A percentile compares a stretch with the other conserved stretches of the same genome.
Conservation (phyloP, 2,329 filamentous ascomycete genomes). For the Hypoxylon sp. region DNA sequence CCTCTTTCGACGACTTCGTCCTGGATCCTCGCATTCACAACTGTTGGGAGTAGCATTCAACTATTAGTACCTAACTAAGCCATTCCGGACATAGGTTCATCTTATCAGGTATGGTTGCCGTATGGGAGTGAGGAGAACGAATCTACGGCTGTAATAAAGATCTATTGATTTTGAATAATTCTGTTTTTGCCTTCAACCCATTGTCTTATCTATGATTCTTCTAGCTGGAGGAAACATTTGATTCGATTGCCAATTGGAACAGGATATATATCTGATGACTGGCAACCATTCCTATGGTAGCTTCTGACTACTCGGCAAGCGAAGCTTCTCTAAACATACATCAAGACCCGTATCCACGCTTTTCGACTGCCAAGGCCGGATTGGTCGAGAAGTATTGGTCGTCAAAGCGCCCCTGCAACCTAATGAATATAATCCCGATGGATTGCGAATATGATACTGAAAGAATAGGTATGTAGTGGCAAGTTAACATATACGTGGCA, state of each 20-base stretch:
- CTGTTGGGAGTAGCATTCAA: conserved; percentile 24
- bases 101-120: conserved; percentile 23
- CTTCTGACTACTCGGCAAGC: conserved; percentile 21
- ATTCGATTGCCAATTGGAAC: conserved; percentile 13
- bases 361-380: conserved; percentile 8
- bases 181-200: background rate
- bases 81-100: conserved; percentile 15
- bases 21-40: conserved; percentile 12
- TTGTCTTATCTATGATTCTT: conserved; percentile 25
- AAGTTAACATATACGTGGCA: conserved; percentile 39
- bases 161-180: conserved; percentile 16
- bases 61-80: conserved; percentile 16
- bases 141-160: conserved; percentile 9
- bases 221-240: conserved; percentile 24
- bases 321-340: conserved; percentile 7
- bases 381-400: conserved; percentile 13
- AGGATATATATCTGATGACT: conserved; percentile 7
- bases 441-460: conserved; percentile 5
- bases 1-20: conserved; percentile 7
- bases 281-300: conserved; percentile 9
- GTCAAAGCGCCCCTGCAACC: conserved; percentile 17
- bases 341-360: conserved; percentile 2
- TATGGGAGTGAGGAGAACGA: conserved; percentile 16
- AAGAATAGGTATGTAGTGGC: conserved; percentile 17
- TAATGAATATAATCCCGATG: background rate